phyloP scores from a whole-genome alignment of 192 early-diverging fungal species.

The Backusella psychrophila region DNA sequence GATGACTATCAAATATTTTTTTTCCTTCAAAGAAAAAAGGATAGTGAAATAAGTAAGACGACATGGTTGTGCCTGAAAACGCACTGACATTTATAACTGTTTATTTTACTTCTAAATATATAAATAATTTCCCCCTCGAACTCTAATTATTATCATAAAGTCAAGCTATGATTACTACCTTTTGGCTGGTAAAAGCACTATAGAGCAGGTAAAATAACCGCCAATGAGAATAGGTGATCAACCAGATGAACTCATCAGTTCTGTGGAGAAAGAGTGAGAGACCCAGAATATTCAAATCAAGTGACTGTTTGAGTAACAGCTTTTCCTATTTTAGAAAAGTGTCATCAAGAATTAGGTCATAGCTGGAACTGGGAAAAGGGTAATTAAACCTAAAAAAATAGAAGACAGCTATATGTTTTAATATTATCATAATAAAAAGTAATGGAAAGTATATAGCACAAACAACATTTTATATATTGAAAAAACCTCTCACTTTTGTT shows the following conservation, averaged over 20 bases:
- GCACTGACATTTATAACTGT: neutral
- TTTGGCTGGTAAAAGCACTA: neutral
- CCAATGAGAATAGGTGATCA: conserved; percentile 3
- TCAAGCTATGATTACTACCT: neutral
- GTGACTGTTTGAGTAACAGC: neutral
- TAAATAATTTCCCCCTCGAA: neutral
- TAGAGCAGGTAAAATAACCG: neutral
- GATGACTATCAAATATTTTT: neutral
- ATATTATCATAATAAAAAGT: neutral
- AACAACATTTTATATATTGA: neutral
- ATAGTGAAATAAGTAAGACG: neutral
- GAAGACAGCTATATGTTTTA: neutral
- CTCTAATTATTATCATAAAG: neutral
- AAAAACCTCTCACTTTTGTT: neutral
- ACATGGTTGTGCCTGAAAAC: neutral
- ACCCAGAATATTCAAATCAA: neutral
- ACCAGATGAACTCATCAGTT: neutral
- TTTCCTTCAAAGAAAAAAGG: neutral
- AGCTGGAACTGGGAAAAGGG: neutral
- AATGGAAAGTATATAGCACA: neutral
- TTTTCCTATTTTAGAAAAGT: neutral
- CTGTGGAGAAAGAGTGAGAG: neutral
- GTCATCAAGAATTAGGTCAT: neutral
- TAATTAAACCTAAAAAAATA: neutral
- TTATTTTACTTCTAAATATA: neutral